A percentile compares a stretch with the other conserved stretches of the same genome.
Evolutionary conservation across 2,329 filamentous ascomycete genomes (phyloP).

Genomic region (Thielaviopsis populi): DNA sequence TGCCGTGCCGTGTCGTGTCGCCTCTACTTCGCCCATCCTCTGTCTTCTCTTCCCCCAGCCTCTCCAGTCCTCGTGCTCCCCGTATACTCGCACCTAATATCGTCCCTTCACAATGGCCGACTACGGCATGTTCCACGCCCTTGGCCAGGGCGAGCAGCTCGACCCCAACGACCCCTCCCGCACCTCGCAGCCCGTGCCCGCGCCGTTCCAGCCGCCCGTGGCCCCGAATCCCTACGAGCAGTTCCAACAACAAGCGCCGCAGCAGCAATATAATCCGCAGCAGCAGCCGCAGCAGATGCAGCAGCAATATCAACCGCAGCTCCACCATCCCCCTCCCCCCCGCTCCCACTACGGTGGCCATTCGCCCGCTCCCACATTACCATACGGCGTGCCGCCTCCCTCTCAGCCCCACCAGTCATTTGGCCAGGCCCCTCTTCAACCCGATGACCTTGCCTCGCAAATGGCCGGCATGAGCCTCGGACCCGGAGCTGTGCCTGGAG

Average conservation of each 20-base stretch:
- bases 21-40: not conserved
- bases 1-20: no score
- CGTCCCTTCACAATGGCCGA: conserved; percentile 33
- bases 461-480: conserved; percentile 64
- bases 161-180: conserved; percentile 41
- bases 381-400: conserved; percentile 8
- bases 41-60: not conserved
- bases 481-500: conserved; percentile 16
- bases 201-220: conserved; percentile 42
- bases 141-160: conserved; percentile 39
- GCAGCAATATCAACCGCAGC: not conserved
- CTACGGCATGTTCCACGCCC: conserved; percentile 39
- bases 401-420: not conserved
- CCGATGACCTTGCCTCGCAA: conserved; percentile 48
- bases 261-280: conserved; percentile 3
- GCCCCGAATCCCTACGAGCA: conserved; percentile 41
- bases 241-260: conserved; percentile 15
- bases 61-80: not conserved
- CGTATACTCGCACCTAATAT: not conserved
- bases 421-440: conserved; percentile 17
- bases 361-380: conserved; percentile 8
- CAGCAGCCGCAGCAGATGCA: not conserved
- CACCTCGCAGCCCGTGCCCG: conserved; percentile 34
- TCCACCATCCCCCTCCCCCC: conserved; percentile 1
- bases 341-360: conserved; percentile 13